phyloP scores from a whole-genome alignment of 2,329 filamentous ascomycete genomes.

The Onygenales sp. region DNA sequence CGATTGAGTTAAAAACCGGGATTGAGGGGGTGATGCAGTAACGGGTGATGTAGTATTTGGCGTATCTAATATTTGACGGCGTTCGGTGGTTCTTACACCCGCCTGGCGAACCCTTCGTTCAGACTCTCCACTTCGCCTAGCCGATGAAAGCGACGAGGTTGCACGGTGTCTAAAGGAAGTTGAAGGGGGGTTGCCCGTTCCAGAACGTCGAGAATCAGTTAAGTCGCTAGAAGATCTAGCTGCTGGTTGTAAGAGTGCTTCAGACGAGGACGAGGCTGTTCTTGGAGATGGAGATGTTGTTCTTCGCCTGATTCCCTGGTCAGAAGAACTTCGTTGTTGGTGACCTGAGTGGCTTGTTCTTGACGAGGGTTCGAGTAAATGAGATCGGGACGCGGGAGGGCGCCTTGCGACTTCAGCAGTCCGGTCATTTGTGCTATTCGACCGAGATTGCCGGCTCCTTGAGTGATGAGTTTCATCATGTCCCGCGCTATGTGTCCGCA shows the following conservation, averaged over 20 bases:
- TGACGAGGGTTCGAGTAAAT: constrained; percentile 13
- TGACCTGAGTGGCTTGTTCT: constrained; percentile 1
- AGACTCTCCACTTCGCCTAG: neutral
- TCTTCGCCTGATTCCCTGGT: constrained; percentile 15
- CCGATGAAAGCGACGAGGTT: neutral
- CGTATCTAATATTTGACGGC: neutral
- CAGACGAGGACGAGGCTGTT: constrained; percentile 24
- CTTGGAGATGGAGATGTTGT: constrained; percentile 16
- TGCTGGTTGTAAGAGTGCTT: constrained; percentile 28
- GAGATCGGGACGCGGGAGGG: constrained; percentile 15
- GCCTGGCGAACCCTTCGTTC: neutral
- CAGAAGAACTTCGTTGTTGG: constrained; percentile 17
- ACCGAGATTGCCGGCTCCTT: neutral
- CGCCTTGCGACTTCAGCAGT: neutral
- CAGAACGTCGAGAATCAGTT: constrained; percentile 20
- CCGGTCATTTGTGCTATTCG: neutral
- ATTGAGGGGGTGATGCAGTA: neutral
- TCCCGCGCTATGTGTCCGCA: neutral
- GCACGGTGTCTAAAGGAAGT: neutral
- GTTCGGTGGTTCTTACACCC: neutral
- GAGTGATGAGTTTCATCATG: neutral
- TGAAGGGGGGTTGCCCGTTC: neutral
- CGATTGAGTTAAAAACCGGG: neutral
- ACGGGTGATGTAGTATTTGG: neutral
- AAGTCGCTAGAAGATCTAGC: constrained; percentile 60